Base-by-base conservation (phyloP, 768 basidiomycete species). In the Nidula microcarpa region DNA sequence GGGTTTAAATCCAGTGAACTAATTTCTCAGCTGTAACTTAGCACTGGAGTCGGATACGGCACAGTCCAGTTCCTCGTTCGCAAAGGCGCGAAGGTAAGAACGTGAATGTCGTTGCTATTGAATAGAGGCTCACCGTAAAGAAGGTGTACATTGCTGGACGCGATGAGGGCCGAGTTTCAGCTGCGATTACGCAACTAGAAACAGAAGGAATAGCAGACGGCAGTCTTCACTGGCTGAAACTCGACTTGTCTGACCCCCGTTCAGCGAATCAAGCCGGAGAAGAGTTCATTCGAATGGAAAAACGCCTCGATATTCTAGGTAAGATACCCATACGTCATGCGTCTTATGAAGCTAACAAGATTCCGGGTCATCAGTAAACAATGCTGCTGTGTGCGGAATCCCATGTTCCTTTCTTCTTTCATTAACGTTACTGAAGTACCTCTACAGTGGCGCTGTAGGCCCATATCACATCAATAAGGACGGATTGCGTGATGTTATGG, bases 241-340 rank as follows among this genome's bases (percentile, higher is more conserved):
- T 76, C 7, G 74, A 80, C 50, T 60, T 79, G 16, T 64, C 62
- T 18, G 72, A 74, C 53, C 70, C 74, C 17, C 62, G 59, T 23
- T 52, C 55, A 14, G 71, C 70, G 10, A 70, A 68, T 54, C 41
- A 57, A 23, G 61, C 71, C 1, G 76, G 71, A 5, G 65, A 72
- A 49, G 63, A 66, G 30, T 72, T 78, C 35, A 13, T 73, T n/a
- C 43, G 54, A 54, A 71, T 64, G 56, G 76, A 78, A 58, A 55
- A 57, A n/a, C 58, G 75, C n/a, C 57, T 80, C 43, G 76, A 80
- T 58, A 68, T 78, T 3, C 52, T 80, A 2, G 65, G 76, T 75
- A 44, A 23, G 72, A 58, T 14, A 16, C 49, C 17, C 6, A 8
- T 23, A 11, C 23, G 9, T 16, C 11, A 34, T 43, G 23, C 30